Conservation (phyloP, 495 filamentous ascomycete genomes). For the Penicillium maclennaniae region DNA sequence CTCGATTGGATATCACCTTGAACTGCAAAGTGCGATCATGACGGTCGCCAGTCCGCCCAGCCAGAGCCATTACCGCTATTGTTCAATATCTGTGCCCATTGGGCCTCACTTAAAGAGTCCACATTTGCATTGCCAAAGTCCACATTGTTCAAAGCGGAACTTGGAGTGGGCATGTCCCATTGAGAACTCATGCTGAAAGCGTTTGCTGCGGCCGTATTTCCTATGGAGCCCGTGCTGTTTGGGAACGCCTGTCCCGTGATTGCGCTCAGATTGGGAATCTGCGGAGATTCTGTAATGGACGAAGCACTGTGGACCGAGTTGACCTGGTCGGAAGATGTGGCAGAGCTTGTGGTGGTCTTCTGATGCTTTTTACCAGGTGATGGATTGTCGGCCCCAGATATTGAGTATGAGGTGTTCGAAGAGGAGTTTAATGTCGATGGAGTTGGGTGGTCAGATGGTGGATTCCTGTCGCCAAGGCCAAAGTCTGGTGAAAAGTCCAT, state of each 20-base stretch:
- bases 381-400: constrained; percentile 22
- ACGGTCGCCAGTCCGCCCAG: constrained; percentile 31
- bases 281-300: constrained; percentile 8
- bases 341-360: constrained; percentile 8
- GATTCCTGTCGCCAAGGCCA: constrained; percentile 25
- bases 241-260: constrained; percentile 14
- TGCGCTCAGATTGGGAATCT: constrained; percentile 8
- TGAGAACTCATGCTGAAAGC: constrained; percentile 17
- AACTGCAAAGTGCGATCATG: constrained; percentile 8
- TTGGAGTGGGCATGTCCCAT: constrained; percentile 25
- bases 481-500: constrained; percentile 32
- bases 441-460: constrained; percentile 34
- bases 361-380: constrained; percentile 21
- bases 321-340: constrained; percentile 14
- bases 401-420: constrained; percentile 32
- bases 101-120: constrained; percentile 28
- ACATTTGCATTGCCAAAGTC: constrained; percentile 22
- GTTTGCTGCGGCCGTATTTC: constrained; percentile 6
- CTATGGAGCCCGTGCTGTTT: constrained; percentile 8
- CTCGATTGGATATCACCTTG: background rate
- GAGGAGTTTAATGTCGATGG: constrained; percentile 36
- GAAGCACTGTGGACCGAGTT: constrained; percentile 18
- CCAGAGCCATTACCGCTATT: constrained; percentile 8
- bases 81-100: constrained; percentile 37
- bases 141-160: constrained; percentile 11